Evolutionary conservation across 2,329 filamentous ascomycete species (phyloP).

Genomic region (Nothophaeocryptopus gaeumannii): DNA sequence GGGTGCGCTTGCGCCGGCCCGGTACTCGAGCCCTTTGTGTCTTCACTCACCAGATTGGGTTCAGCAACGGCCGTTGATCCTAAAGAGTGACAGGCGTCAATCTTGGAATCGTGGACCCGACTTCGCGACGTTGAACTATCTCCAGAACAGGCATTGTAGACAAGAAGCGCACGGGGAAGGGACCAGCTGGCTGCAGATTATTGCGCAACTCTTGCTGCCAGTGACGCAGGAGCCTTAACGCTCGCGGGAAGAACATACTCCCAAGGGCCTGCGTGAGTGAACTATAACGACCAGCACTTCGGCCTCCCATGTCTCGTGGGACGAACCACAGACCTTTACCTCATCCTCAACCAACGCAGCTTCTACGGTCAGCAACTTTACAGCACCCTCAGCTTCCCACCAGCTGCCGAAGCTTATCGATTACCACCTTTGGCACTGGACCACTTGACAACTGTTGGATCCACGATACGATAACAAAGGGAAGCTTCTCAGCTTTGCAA

Average conservation of each 20-base stretch:
- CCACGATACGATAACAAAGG: too few relatives aligned
- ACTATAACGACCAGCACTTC: conserved; percentile 18
- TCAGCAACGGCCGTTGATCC: conserved; percentile 18
- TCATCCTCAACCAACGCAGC: conserved; percentile 7
- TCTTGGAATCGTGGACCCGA: conserved; percentile 22
- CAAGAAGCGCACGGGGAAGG: conserved; percentile 13
- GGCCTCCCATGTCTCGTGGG: conserved; percentile 21
- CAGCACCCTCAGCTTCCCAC: too few relatives aligned
- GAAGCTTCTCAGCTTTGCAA: too few relatives aligned
- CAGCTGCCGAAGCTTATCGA: too few relatives aligned
- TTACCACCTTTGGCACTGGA: too few relatives aligned
- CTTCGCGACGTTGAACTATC: conserved; percentile 13
- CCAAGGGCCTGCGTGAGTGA: conserved; percentile 8
- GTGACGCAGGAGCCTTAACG: conserved; percentile 15
- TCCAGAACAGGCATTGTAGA: conserved; percentile 10
- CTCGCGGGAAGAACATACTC: conserved; percentile 1
- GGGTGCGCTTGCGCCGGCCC: conserved; percentile 21
- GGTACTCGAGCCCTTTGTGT: conserved; percentile 11
- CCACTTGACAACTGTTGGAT: too few relatives aligned
- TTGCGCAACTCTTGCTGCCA: conserved; percentile 20
- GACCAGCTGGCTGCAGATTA: conserved; percentile 16
- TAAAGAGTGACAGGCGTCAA: conserved; percentile 13
- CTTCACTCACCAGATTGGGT: conserved; percentile 10
- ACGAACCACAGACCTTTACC: conserved; percentile 19
- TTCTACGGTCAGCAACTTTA: conserved; percentile 1